phyloP scores from a whole-genome alignment of 768 basidiomycete species.

The Pisolithus sp. region DNA sequence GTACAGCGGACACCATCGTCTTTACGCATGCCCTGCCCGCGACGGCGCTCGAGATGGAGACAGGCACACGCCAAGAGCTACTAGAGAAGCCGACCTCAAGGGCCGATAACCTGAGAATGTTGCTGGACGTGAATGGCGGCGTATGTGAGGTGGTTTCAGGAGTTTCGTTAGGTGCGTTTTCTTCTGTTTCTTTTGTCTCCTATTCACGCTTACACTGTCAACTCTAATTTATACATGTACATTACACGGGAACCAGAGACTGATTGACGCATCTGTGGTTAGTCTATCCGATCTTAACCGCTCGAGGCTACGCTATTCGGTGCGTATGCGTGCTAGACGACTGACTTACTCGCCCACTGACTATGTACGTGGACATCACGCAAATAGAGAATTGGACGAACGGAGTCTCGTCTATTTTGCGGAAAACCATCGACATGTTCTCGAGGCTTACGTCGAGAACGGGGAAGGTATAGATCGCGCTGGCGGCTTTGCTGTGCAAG shows the following conservation, averaged over 20 bases:
- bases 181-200: no score
- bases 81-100: constrained; percentile 83
- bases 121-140: constrained; percentile 47
- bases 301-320: constrained; percentile 75
- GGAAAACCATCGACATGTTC: constrained; percentile 49
- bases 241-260: no score
- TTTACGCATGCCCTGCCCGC: constrained; percentile 66
- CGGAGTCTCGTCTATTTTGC: constrained; percentile 73
- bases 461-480: constrained; percentile 86
- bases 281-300: constrained; percentile 71
- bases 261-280: not conserved
- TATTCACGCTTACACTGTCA: no score
- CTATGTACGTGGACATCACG: not conserved
- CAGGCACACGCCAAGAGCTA: constrained; percentile 55
- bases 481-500: constrained; percentile 93
- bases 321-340: constrained; percentile 19
- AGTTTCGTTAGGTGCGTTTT: constrained; percentile 62
- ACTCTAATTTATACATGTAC: no score
- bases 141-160: constrained; percentile 93
- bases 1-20: constrained; percentile 90
- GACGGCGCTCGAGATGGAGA: constrained; percentile 40
- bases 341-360: no score
- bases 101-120: constrained; percentile 62
- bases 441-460: constrained; percentile 77
- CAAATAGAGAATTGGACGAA: constrained; percentile 69